These are phyloP conservation scores for Physcomitrellopsis africana DNA, from an alignment of 225 moss, liverwort and hornwort genomes.

Conservation along the genomic window DNA sequence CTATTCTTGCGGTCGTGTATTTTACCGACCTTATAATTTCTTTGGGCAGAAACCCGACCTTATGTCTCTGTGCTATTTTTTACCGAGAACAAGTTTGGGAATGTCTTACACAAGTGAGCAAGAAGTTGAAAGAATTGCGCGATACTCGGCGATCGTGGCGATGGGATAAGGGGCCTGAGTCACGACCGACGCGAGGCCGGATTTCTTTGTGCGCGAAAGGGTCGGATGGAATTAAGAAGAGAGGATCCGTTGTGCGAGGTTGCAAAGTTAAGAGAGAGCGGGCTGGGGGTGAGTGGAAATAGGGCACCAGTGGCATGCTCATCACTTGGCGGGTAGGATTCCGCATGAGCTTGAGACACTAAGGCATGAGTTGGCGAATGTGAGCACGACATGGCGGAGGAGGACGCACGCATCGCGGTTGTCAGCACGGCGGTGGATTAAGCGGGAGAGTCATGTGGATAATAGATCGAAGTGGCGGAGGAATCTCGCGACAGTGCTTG, in stretches of 20 bases:
- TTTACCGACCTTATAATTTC: too few species aligned
- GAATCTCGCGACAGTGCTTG: constrained; percentile 51
- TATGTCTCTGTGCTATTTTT: too few species aligned
- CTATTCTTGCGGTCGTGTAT: too few species aligned
- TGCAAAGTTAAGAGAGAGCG: not conserved
- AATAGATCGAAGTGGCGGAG: constrained; percentile 59
- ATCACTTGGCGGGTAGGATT: not conserved
- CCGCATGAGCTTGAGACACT: constrained; percentile 21
- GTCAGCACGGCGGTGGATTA: constrained; percentile 20
- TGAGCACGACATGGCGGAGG: constrained; percentile 38
- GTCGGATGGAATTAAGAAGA: not conserved
- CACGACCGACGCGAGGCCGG: not conserved
- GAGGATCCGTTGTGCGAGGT: not conserved
- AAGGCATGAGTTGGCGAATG: constrained; percentile 25
- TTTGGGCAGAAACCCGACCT: too few species aligned
- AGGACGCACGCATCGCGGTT: constrained; percentile 21
- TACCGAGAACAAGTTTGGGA: too few species aligned
- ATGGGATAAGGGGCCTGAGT: not conserved
- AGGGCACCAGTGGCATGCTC: not conserved
- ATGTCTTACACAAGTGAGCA: too few species aligned
- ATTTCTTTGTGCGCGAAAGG: not conserved
- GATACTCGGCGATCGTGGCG: not conserved
- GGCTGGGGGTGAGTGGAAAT: not conserved
- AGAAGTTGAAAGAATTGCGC: not conserved
- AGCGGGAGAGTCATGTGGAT: constrained; percentile 19